Base-by-base conservation (phyloP, 1,284 basidiomycete genomes). In the Cutaneotrichosporon curvatum region DNA sequence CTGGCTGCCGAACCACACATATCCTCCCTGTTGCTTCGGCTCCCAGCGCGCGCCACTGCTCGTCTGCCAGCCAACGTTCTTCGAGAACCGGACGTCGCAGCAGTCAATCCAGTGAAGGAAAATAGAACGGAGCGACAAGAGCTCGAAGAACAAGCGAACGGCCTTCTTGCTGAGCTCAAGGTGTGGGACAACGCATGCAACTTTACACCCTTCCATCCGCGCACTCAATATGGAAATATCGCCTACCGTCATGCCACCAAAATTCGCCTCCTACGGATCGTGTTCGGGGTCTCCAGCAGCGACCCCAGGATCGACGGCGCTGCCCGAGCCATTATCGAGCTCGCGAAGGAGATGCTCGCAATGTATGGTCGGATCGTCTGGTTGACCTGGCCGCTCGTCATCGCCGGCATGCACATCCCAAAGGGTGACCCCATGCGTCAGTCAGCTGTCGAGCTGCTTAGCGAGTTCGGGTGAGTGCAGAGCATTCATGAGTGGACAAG, bases 351-450 rank as follows among this genome's bases (percentile, higher is more conserved):
- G 46, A 57, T 63, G 51, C 47, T 67, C 30, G 54, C 62, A n/a
- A 43, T 55, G 46, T 68, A 64, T 45, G 61, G 63, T 3, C 56
- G 62, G 36, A 63, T 68, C 38, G 60, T 60, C 3, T 67, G 65
- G 65, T 43, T 70, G 11, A 70, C 67, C 6, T 70, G 67, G 67
- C 67, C 67, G 1, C 61, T 68, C 23, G 41, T 70, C 18, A 65
- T 68, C 25, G 64, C 65, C 19, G 67, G 61, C 7, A 61, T 68
- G 47, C 59, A 67, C 45, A 63, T 70, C 16, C 58, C 59, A 7
- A 54, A 55, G 28, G 58, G 53, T 18, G 61, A 66, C 45, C 58
- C 63, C 11, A 55, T 57, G 10, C 52, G 66, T 10, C 50, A 47
- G 19, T 55, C 60, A n/a, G 59, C 62, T 6, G 47, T 64, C 3